phyloP scores from a whole-genome alignment of 2,329 filamentous ascomycete species.

The Fusarium sarcochroum region DNA sequence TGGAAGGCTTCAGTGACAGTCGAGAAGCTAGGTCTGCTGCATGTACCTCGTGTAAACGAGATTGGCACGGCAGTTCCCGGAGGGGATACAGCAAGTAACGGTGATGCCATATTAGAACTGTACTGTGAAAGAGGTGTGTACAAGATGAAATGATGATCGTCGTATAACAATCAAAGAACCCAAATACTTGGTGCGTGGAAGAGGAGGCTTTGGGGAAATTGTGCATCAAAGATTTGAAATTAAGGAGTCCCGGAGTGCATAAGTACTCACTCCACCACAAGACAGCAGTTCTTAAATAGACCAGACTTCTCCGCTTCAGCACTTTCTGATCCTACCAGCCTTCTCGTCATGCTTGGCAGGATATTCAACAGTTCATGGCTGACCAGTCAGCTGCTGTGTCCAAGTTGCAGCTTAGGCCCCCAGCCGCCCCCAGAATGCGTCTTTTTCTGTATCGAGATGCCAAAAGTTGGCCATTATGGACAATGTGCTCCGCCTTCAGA shows the following conservation, averaged over 20 bases:
- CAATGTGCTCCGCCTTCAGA: conserved; percentile 10
- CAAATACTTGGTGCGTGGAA: conserved; percentile 17
- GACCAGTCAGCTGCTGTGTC: conserved; percentile 31
- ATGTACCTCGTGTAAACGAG: conserved; percentile 42
- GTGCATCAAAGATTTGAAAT: conserved; percentile 37
- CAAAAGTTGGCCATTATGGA: background rate
- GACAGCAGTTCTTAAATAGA: conserved; percentile 36
- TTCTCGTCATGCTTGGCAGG: conserved; percentile 38
- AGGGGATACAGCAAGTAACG: conserved; percentile 3
- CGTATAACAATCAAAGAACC: conserved; percentile 27
- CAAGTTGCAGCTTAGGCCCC: conserved; percentile 20
- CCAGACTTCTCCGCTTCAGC: conserved; percentile 9
- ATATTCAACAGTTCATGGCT: conserved; percentile 11
- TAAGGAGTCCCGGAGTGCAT: conserved; percentile 29
- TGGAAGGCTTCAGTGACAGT: conserved; percentile 56
- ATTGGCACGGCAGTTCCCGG: conserved; percentile 28
- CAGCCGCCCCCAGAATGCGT: conserved; percentile 24
- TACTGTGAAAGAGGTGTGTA: conserved; percentile 15
- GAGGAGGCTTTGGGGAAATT: conserved; percentile 1
- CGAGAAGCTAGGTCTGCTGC: conserved; percentile 40
- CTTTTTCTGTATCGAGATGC: conserved; percentile 30
- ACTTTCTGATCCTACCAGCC: conserved; percentile 19
- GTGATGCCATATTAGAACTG: conserved; percentile 29
- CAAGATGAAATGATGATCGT: conserved; percentile 36
- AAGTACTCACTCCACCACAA: conserved; percentile 29